phyloP scores from a whole-genome alignment of 1,139 yeast species.

The Geotrichum klebahnii region DNA sequence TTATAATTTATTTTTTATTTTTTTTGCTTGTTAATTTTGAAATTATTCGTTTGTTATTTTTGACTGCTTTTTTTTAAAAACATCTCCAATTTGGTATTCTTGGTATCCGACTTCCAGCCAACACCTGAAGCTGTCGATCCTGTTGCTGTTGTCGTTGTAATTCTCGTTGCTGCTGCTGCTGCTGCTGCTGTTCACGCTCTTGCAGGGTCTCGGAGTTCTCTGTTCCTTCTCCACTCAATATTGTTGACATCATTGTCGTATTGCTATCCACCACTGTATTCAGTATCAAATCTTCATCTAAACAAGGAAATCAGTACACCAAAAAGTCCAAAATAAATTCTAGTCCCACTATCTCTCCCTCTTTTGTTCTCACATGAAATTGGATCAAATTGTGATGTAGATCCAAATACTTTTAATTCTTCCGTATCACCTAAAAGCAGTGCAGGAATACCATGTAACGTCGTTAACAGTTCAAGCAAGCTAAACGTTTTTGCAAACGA shows the following conservation, averaged over 20 bases:
- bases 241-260: neutral
- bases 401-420: neutral
- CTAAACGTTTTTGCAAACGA: conserved; percentile 21
- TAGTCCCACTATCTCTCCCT: neutral
- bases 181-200: neutral
- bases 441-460: conserved; percentile 11
- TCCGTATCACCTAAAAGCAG: conserved; percentile 13
- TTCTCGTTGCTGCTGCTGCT: neutral
- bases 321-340: neutral
- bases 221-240: neutral
- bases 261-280: conserved; percentile 10
- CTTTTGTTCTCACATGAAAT: conserved; percentile 8
- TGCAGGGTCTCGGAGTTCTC: neutral
- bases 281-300: conserved; percentile 17
- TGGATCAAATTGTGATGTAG: conserved; percentile 12
- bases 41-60: too few relatives aligned
- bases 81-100: conserved; percentile 3
- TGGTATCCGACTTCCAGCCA: neutral
- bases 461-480: conserved; percentile 12
- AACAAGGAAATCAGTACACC: too few relatives aligned
- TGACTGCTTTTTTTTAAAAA: neutral
- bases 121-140: neutral
- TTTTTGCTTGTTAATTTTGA: too few relatives aligned
- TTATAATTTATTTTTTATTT: too few relatives aligned
- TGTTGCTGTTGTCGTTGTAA: neutral